Base-by-base conservation (phyloP, 1,284 basidiomycete species). In the Cystobasidium pallidum region DNA sequence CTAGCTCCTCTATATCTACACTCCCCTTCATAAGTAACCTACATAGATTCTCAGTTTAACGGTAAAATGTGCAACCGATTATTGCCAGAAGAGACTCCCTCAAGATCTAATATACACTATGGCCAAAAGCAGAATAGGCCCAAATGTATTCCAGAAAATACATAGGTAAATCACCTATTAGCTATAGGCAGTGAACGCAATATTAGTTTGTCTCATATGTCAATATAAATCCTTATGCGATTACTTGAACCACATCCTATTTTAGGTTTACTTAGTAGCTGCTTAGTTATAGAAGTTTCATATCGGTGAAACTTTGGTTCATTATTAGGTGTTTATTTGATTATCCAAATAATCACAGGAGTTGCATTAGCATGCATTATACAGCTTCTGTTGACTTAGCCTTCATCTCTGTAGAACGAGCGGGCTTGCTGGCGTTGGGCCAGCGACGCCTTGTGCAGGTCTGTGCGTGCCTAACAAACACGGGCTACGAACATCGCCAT, bases 251-350 rank as follows among this genome's bases (percentile, higher is more conserved):
- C 73, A 74, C 76, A 79, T 70, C 77, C 78, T 74, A 76, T 79
- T 74, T 77, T 80, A 76, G 75, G 78, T 66, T 71, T 78, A 62
- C 64, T 74, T 70, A 79, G 78, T 74, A 80, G 78, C 76, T 81
- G 79, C 73, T 74, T 81, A 73, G 76, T 80, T 66, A 73, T 80
- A 57, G 81, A 80, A 75, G 73, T 81, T 77, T 78, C 76, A 52
- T 81, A 81, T 76, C 75, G 78, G 70, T 81, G 80, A 77, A 81
- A 81, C 73, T 80, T 80, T 72, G 80, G 80, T 59, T 81, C 80
- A 75, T 75, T 81, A 76, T 77, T 80, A 78, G 80, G 76, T 34
- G 70, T 74, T 66, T 81, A 80, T 77, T 78, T 80, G 75, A 76
- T 75, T 63, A 76, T 80, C 66, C 80, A 80, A 80, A 80, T 80